A percentile compares a stretch with the other conserved stretches of the same genome.
These are phyloP conservation scores for Myxozyma neotropica DNA, from an alignment of 805 yeast genomes.

Conservation along the genomic window DNA sequence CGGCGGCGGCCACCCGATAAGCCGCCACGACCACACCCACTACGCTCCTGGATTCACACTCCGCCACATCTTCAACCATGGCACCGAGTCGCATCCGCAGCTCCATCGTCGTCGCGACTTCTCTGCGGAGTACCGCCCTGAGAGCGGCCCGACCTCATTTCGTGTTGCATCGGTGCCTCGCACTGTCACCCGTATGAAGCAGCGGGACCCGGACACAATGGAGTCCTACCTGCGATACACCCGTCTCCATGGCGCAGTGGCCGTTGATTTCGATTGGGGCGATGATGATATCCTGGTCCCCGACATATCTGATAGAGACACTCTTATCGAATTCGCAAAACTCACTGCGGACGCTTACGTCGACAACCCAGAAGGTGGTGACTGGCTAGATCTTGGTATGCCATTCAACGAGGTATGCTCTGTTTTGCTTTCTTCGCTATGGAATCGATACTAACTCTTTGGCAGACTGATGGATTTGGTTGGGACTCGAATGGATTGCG, in stretches of 20 bases:
- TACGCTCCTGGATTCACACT: constrained; percentile 31
- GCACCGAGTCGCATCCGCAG: constrained; percentile 23
- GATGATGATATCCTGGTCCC: constrained; percentile 54
- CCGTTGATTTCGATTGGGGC: constrained; percentile 27
- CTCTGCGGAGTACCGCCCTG: constrained; percentile 9
- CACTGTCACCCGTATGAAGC: constrained; percentile 44
- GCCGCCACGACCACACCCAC: not conserved
- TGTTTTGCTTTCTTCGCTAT: no score
- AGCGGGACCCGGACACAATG: constrained; percentile 61
- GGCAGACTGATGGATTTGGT: constrained; percentile 68
- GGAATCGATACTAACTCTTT: no score
- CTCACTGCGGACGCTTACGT: constrained; percentile 94
- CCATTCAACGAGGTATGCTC: constrained; percentile 36
- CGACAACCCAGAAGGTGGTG: constrained; percentile 71
- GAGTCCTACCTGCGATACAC: constrained; percentile 69
- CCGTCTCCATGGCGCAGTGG: constrained; percentile 31
- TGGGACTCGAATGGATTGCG: constrained; percentile 86
- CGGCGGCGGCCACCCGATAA: constrained; percentile 9
- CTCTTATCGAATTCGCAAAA: constrained; percentile 73
- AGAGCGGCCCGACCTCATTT: constrained; percentile 17
- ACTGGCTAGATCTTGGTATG: constrained; percentile 75
- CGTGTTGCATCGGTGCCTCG: constrained; percentile 13
- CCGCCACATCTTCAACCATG: constrained; percentile 32
- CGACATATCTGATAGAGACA: constrained; percentile 70
- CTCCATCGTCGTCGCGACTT: constrained; percentile 27